Evolutionary conservation across 176 grass and related monocot species (phyloP), one percentile per base, ranked within the genome.

Genomic region (Oryza coarctata): DNA sequence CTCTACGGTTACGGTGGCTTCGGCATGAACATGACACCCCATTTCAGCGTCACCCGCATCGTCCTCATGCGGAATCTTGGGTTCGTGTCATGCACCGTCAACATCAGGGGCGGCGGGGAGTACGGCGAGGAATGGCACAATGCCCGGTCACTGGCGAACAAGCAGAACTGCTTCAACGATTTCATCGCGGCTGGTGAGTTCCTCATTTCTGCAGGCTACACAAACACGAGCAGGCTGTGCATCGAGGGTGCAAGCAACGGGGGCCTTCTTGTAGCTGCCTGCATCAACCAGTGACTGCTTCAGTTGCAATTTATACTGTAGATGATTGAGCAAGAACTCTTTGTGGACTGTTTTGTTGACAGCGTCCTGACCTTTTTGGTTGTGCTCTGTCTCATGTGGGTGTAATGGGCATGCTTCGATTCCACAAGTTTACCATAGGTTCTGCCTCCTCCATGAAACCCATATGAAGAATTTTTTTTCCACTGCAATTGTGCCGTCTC

Each of bases 111-210:
- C 65, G 95, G 95, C 32, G 95, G 95, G 0, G 95, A 98, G 86
- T 98, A 98, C 88, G 95, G 95, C 4, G 92, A 98, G 74, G 95
- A 58, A 28, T 98, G 92, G 95, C 95, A 98, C 55, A 80, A 82
- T 60, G 88, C 84, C 20, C 90, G 95, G 25, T 86, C 90, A 5
- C 88, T 93, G 1, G 84, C 79, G 0, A 91, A 95, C 61, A 98
- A 98, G 85, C 95, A 98, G 75, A 98, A 98, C 81, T 94, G 92
- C 88, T 98, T 98, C 86, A 84, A 98, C 62, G 95, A 98, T 47
- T 98, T 98, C 76, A 12, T 90, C 70, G 79, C 95, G 15, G 79
- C 86, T 30, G 90, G 84, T 18, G 92, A 95, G 66, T 95, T 91
- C 80, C 90, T 98, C 60, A 79, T 98, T 6, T 70, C 90, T 26